Conservation (phyloP, 495 filamentous ascomycete species). For the Penicillium ucsense region DNA sequence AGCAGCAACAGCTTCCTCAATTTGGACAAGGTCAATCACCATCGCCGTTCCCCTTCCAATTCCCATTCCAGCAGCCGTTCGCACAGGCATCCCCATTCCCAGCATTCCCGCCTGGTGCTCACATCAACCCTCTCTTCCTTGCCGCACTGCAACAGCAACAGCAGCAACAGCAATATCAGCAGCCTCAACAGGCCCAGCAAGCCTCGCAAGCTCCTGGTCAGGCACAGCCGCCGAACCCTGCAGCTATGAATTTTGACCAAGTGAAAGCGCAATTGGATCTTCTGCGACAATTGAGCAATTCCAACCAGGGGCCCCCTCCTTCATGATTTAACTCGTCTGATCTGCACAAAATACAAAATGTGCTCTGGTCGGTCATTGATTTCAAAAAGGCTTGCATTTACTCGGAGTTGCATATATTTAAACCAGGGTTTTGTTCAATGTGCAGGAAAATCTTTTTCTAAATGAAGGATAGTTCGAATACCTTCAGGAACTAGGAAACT, state of each 20-base stretch:
- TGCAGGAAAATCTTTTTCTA: too few relatives aligned
- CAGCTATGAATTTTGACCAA: slow-evolving; percentile 32
- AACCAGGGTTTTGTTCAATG: too few relatives aligned
- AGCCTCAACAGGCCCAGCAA: slow-evolving; percentile 21
- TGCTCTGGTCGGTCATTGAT: too few relatives aligned
- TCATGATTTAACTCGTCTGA: slow-evolving; percentile 13
- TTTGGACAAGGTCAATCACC: slow-evolving; percentile 22
- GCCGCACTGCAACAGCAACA: slow-evolving; percentile 36
- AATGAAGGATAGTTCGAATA: too few relatives aligned
- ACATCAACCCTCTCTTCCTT: slow-evolving; percentile 60
- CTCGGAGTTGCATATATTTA: too few relatives aligned
- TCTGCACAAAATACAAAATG: not conserved
- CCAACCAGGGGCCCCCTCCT: slow-evolving; percentile 28
- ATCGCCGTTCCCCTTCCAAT: slow-evolving; percentile 28
- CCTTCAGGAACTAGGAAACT: too few relatives aligned
- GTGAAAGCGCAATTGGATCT: slow-evolving; percentile 41
- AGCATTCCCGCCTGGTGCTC: slow-evolving; percentile 38
- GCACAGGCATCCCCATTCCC: slow-evolving; percentile 24
- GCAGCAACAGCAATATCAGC: slow-evolving; percentile 29
- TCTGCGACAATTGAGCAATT: slow-evolving; percentile 30
- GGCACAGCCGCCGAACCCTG: slow-evolving; percentile 24
- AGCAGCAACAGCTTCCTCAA: slow-evolving; percentile 26
- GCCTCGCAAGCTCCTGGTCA: slow-evolving; percentile 32
- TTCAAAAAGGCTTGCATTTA: too few relatives aligned
- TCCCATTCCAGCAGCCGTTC: slow-evolving; percentile 25